Conservation (phyloP, 2,329 filamentous ascomycete species). For the Colletotrichum salicis region DNA sequence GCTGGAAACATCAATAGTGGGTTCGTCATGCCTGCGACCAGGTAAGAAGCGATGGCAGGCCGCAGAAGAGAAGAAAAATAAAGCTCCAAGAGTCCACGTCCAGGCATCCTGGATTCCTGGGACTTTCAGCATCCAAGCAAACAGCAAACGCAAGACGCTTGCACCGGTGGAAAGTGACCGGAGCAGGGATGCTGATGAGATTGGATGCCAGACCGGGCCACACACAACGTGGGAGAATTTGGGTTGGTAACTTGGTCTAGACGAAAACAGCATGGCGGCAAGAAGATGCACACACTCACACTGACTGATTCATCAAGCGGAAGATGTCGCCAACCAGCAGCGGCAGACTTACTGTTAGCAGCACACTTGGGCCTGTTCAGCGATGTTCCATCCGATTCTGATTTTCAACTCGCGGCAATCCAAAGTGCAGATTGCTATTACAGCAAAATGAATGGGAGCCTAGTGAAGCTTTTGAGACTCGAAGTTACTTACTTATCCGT, state of each 20-base stretch:
- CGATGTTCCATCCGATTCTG: not conserved
- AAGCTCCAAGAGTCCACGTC: not conserved
- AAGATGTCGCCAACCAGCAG: not conserved
- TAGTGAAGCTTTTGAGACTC: not conserved
- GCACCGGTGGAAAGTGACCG: conserved; percentile 27
- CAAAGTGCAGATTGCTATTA: not conserved
- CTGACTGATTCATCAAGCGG: conserved; percentile 19
- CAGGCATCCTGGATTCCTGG: conserved; percentile 1
- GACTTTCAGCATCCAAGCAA: conserved; percentile 5
- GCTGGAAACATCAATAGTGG: not conserved
- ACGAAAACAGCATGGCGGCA: conserved; percentile 29
- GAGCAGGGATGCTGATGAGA: conserved; percentile 31
- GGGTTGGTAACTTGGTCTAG: conserved; percentile 19
- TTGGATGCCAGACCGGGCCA: conserved; percentile 14
- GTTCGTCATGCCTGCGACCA: not conserved
- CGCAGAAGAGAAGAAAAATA: not conserved
- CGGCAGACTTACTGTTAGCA: not conserved
- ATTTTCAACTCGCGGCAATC: not conserved
- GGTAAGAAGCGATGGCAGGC: not conserved
- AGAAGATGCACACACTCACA: not conserved
- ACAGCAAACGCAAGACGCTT: conserved; percentile 14
- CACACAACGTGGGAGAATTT: conserved; percentile 20
- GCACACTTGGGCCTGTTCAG: not conserved
- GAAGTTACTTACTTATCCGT: not conserved
- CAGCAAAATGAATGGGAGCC: not conserved